Conservation (phyloP, 495 filamentous ascomycete species). For the Penicillium pancosmium region DNA sequence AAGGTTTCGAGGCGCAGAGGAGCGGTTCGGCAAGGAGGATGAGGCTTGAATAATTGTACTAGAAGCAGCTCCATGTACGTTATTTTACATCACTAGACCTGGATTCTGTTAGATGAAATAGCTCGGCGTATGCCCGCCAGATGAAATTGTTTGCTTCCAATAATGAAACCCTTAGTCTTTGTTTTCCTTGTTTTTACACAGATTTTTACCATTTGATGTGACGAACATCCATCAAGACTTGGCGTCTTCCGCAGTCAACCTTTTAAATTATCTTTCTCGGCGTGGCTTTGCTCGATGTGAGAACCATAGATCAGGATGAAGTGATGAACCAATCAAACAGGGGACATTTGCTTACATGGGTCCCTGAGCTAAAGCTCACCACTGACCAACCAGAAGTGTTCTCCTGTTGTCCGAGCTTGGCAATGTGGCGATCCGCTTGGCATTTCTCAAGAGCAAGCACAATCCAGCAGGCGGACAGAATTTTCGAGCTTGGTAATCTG, state of each 20-base stretch:
- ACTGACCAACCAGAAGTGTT: background rate
- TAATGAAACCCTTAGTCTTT: background rate
- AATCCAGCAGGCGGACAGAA: background rate
- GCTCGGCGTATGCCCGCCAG: background rate
- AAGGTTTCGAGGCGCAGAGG: background rate
- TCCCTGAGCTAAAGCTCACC: background rate
- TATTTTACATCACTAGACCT: background rate
- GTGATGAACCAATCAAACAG: background rate
- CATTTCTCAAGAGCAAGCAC: background rate
- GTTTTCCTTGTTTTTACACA: too few relatives aligned
- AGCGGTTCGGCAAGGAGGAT: background rate
- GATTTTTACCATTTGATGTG: too few relatives aligned
- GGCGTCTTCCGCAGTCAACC: too few relatives aligned
- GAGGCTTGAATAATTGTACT: background rate
- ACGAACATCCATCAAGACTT: too few relatives aligned
- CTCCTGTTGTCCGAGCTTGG: background rate
- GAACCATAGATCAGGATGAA: too few relatives aligned
- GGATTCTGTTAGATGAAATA: background rate
- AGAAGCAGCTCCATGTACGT: background rate
- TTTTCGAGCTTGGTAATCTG: background rate
- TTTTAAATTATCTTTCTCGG: too few relatives aligned
- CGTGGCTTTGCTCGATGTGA: too few relatives aligned
- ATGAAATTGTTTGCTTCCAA: background rate
- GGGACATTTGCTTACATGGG: background rate
- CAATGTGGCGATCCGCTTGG: background rate